These are phyloP conservation scores for Aspergillus sparsus DNA, from an alignment of 495 filamentous ascomycete genomes.

Conservation along the genomic window DNA sequence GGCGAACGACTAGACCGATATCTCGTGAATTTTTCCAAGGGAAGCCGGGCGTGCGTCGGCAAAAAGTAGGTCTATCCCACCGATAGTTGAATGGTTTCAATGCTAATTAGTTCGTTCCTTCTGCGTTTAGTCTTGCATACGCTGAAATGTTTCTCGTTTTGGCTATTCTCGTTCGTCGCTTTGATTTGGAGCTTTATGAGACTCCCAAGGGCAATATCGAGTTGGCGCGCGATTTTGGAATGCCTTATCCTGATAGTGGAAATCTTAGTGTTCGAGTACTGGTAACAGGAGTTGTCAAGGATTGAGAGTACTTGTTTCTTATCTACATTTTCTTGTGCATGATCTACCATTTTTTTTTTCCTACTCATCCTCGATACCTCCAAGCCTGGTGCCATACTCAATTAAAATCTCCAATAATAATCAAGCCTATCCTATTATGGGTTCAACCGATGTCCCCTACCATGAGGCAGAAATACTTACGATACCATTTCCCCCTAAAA, in stretches of 20 bases:
- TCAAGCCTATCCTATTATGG: too few species aligned
- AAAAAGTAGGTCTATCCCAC: slow-evolving; percentile 35
- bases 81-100: background rate
- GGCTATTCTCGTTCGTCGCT: slow-evolving; percentile 38
- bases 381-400: too few species aligned
- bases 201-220: slow-evolving; percentile 33
- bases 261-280: slow-evolving; percentile 24
- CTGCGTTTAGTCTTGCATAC: slow-evolving; percentile 38
- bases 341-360: too few species aligned
- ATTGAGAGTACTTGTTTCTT: slow-evolving; percentile 7
- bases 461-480: too few species aligned
- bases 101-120: slow-evolving; percentile 9
- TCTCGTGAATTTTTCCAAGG: slow-evolving; percentile 45
- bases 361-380: too few species aligned
- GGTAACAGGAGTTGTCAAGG: slow-evolving; percentile 23
- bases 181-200: slow-evolving; percentile 43
- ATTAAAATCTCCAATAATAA: too few species aligned
- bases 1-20: slow-evolving; percentile 37
- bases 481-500: too few species aligned
- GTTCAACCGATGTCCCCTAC: too few species aligned
- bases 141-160: slow-evolving; percentile 45
- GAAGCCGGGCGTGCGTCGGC: slow-evolving; percentile 44
- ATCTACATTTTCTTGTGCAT: background rate
- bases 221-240: slow-evolving; percentile 31
- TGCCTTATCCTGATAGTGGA: slow-evolving; percentile 17